A percentile compares a stretch with the other conserved stretches of the same genome.
phyloP scores from a whole-genome alignment of 768 basidiomycete genomes.

The Trametes cubensis region DNA sequence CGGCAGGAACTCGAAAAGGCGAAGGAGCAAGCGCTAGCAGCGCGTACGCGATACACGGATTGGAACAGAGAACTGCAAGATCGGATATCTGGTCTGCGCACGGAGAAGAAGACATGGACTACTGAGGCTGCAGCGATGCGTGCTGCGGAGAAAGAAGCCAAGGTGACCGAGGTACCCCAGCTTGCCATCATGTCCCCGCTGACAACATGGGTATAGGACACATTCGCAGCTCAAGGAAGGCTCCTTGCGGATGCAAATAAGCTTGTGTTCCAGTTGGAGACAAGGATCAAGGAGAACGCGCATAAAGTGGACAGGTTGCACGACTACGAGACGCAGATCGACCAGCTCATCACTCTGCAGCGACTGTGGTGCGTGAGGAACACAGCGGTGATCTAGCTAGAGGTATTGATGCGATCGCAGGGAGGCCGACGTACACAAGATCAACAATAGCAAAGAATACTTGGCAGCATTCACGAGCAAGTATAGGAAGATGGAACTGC shows the following conservation, averaged over 20 bases:
- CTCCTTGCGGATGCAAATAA: conserved; percentile 69
- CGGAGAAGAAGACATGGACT: conserved; percentile 80
- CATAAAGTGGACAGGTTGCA: conserved; percentile 80
- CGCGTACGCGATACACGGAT: conserved; percentile 78
- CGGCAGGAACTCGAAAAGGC: conserved; percentile 74
- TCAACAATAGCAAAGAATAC: conserved; percentile 64
- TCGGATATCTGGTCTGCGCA: conserved; percentile 71
- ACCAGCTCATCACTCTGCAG: conserved; percentile 77
- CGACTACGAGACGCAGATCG: conserved; percentile 88
- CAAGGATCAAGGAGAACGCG: conserved; percentile 73
- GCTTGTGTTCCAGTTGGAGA: conserved; percentile 72
- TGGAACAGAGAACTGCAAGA: conserved; percentile 85
- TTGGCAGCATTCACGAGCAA: conserved; percentile 57
- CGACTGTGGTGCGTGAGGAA: conserved; percentile 65
- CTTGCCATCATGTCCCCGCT: neutral
- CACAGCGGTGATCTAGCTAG: neutral
- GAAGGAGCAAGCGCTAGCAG: conserved; percentile 68
- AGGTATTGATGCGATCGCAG: conserved; percentile 40
- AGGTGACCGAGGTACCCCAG: conserved; percentile 41
- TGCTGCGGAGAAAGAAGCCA: conserved; percentile 69
- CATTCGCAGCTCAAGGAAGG: conserved; percentile 68
- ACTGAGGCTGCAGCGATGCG: conserved; percentile 69
- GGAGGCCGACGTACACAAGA: conserved; percentile 74
- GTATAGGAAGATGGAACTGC: conserved; percentile 68
- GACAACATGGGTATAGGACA: conserved; percentile 46